Evolutionary conservation across 106 monocot species (phyloP).

Genomic region (Agapanthus africanus): DNA sequence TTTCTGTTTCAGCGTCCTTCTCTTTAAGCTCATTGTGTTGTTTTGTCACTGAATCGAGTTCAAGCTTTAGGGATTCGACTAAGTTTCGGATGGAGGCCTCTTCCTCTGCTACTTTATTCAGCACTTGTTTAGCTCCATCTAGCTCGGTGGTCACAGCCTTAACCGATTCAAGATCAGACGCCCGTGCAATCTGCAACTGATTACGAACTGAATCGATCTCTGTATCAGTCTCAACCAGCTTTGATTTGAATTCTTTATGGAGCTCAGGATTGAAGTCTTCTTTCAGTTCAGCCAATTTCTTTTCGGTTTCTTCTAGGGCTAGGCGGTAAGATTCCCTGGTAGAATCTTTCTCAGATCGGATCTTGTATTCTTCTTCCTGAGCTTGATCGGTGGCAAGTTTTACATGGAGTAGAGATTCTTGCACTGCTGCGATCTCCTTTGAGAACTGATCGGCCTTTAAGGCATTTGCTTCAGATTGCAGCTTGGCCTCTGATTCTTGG

Average conservation of each 20-base stretch:
- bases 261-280: constrained; percentile 42
- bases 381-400: constrained; percentile 45
- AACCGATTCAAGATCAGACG: constrained; percentile 29
- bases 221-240: constrained; percentile 26
- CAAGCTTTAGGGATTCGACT: constrained; percentile 40
- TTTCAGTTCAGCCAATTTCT: constrained; percentile 28
- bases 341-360: constrained; percentile 36
- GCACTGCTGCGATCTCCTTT: constrained; percentile 33
- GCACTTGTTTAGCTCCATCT: constrained; percentile 43
- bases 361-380: constrained; percentile 28
- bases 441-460: constrained; percentile 33
- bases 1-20: constrained; percentile 53
- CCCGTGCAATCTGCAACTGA: constrained; percentile 26
- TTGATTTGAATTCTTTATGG: constrained; percentile 22
- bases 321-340: constrained; percentile 19
- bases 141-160: constrained; percentile 30
- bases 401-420: constrained; percentile 44
- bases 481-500: constrained; percentile 39
- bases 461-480: constrained; percentile 25
- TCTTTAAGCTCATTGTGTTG: constrained; percentile 45
- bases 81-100: constrained; percentile 30
- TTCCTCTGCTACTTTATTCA: constrained; percentile 48
- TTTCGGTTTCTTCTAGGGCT: constrained; percentile 35
- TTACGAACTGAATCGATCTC: constrained; percentile 33
- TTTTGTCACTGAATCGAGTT: constrained; percentile 41